Percentiles rank a stretch among this genome's conserved stretches.
phyloP scores from a whole-genome alignment of 2,329 filamentous ascomycete species.

The Penicillium sp. region DNA sequence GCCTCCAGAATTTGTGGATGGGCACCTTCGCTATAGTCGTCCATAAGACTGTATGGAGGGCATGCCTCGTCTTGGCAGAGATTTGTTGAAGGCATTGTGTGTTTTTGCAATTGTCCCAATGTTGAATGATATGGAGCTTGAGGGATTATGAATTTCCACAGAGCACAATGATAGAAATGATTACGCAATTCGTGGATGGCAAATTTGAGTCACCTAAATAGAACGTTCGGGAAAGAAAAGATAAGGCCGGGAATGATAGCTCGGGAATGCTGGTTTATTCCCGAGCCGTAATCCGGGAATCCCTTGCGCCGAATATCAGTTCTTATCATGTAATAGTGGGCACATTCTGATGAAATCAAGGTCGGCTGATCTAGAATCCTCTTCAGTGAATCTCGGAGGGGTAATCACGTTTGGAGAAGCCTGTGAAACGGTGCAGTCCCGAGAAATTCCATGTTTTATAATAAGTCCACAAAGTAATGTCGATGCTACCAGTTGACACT shows the following conservation, averaged over 20 bases:
- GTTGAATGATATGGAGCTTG: conserved; percentile 1
- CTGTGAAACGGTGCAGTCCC: neutral
- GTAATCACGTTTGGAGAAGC: neutral
- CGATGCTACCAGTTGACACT: neutral
- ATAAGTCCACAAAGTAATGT: neutral
- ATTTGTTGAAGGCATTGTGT: conserved; percentile 24
- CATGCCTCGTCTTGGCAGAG: conserved; percentile 26
- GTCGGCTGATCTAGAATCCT: neutral
- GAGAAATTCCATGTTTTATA: neutral
- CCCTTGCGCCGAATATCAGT: conserved; percentile 10
- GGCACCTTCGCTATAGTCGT: conserved; percentile 55
- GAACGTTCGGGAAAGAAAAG: conserved; percentile 17
- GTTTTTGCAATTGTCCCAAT: neutral
- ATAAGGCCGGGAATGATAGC: conserved; percentile 19
- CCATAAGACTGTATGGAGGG: conserved; percentile 48
- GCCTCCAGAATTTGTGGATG: conserved; percentile 53
- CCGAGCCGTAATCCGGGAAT: conserved; percentile 19
- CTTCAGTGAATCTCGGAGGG: neutral
- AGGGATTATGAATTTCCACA: neutral
- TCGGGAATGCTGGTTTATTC: conserved; percentile 25
- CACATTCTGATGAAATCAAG: neutral
- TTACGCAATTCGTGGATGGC: conserved; percentile 3
- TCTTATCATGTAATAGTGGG: conserved; percentile 24
- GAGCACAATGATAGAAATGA: neutral
- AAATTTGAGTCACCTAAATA: conserved; percentile 22